Percentiles rank a stretch among this genome's conserved stretches.
These are phyloP conservation scores for Rhizopus microsporus DNA, from an alignment of 371 early-diverging fungal genomes.

Conservation along the genomic window DNA sequence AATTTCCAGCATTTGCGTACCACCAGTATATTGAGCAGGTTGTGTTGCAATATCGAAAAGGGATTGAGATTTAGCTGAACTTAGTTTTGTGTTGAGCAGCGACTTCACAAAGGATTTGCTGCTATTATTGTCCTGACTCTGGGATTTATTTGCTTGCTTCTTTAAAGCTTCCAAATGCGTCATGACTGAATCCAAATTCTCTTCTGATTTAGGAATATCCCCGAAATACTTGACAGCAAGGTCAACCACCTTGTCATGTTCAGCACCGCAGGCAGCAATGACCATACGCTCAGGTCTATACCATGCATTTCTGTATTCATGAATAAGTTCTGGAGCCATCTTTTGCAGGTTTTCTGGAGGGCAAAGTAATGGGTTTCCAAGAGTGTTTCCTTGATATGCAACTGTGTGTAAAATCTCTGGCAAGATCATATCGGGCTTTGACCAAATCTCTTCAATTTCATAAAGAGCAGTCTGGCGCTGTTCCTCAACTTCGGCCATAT, in stretches of 20 bases:
- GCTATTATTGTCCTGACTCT: background rate
- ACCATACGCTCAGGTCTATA: conserved; percentile 91
- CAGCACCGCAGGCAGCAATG: conserved; percentile 86
- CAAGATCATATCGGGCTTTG: conserved; percentile 82
- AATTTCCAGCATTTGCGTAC: conserved; percentile 67
- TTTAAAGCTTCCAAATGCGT: conserved; percentile 37
- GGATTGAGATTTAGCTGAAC: conserved; percentile 6
- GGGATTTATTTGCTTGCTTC: conserved; percentile 25
- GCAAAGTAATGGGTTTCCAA: conserved; percentile 86
- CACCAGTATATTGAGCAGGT: conserved; percentile 82
- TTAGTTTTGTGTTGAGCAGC: conserved; percentile 21
- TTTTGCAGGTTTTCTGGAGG: conserved; percentile 63
- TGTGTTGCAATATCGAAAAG: conserved; percentile 43
- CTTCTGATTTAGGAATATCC: conserved; percentile 42
- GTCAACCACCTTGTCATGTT: conserved; percentile 82
- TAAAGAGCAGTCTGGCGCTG: conserved; percentile 78
- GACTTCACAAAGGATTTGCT: conserved; percentile 30
- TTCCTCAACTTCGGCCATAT: conserved; percentile 78
- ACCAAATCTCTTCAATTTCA: conserved; percentile 85
- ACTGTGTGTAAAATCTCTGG: conserved; percentile 87
- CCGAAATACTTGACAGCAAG: conserved; percentile 71
- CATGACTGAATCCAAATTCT: conserved; percentile 34
- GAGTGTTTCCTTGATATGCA: conserved; percentile 80
- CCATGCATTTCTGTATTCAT: conserved; percentile 75
- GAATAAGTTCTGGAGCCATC: conserved; percentile 71